These are phyloP conservation scores for Pythium oligandrum DNA, from an alignment of 352 stramenopile species.

Conservation along the genomic window DNA sequence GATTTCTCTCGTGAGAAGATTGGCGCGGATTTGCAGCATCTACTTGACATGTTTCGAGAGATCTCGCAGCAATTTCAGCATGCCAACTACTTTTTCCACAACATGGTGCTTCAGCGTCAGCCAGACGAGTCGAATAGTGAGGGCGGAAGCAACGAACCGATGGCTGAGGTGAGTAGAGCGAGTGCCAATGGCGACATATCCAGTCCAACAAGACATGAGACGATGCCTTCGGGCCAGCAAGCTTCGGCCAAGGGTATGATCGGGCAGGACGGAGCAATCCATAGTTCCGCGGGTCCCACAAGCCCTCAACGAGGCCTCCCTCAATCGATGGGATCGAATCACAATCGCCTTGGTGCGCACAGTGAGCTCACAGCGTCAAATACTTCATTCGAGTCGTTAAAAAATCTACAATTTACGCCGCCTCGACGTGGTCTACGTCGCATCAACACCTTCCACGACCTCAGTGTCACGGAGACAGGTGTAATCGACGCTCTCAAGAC, in stretches of 20 bases:
- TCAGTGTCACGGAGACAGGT: conserved; percentile 38
- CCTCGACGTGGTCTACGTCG: conserved; percentile 11
- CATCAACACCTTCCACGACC: conserved; percentile 49
- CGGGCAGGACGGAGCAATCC: no score
- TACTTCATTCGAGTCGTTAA: no score
- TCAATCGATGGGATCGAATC: background rate
- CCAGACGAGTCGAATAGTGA: background rate
- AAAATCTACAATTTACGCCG: no score
- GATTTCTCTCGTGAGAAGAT: conserved; percentile 46
- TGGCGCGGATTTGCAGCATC: conserved; percentile 45
- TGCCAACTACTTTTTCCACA: conserved; percentile 35
- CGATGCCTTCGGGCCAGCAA: background rate
- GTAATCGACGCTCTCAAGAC: conserved; percentile 56
- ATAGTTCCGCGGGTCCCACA: background rate
- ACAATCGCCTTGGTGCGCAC: background rate
- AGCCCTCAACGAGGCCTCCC: no score
- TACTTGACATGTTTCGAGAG: conserved; percentile 56
- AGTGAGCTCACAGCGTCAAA: no score
- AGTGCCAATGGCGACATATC: background rate
- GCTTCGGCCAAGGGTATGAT: background rate
- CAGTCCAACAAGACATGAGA: background rate
- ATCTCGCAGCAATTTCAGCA: conserved; percentile 54
- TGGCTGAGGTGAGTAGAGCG: background rate
- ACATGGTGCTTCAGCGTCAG: conserved; percentile 15
- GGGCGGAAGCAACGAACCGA: background rate